These are phyloP conservation scores for Suhomyces guaymorum DNA, from an alignment of 1,139 yeast species.

Conservation along the genomic window DNA sequence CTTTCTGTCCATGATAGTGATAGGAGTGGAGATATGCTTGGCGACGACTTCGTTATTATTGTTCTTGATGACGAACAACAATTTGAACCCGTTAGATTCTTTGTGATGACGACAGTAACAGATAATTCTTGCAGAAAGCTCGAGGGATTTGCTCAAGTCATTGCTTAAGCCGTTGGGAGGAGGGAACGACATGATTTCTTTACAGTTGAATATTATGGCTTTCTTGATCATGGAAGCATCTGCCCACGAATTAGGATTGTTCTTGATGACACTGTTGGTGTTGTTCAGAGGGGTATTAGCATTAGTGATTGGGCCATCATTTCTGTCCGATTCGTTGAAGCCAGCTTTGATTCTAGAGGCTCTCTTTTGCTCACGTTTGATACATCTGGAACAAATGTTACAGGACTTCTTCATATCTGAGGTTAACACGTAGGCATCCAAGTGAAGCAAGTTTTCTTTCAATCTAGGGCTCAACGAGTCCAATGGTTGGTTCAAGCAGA, in stretches of 20 bases:
- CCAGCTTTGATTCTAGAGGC: slow-evolving; percentile 86
- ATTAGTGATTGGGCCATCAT: slow-evolving; percentile 8
- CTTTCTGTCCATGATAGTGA: slow-evolving; percentile 93
- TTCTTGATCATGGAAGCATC: slow-evolving; percentile 71
- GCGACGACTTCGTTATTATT: slow-evolving; percentile 64
- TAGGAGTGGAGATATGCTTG: slow-evolving; percentile 67
- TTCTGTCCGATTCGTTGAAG: slow-evolving; percentile 46
- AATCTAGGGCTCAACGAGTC: slow-evolving; percentile 46
- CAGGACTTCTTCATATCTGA: slow-evolving; percentile 56
- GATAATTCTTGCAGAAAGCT: slow-evolving; percentile 81
- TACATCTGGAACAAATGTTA: slow-evolving; percentile 82
- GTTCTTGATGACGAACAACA: slow-evolving; percentile 71
- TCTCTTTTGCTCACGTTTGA: slow-evolving; percentile 87
- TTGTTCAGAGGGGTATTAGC: too few species aligned
- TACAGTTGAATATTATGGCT: slow-evolving; percentile 87
- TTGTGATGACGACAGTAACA: slow-evolving; percentile 96
- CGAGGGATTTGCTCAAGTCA: slow-evolving; percentile 50
- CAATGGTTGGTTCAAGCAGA: slow-evolving; percentile 57
- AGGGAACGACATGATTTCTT: slow-evolving; percentile 78
- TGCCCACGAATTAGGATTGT: slow-evolving; percentile 66
- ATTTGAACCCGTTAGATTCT: slow-evolving; percentile 76
- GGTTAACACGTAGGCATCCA: slow-evolving; percentile 70
- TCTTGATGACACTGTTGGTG: slow-evolving; percentile 33
- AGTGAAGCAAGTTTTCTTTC: slow-evolving; percentile 53
- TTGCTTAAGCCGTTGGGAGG: slow-evolving; percentile 52